Base-by-base conservation (phyloP, 805 yeast species). In the Kodamaea jinghongensis region DNA sequence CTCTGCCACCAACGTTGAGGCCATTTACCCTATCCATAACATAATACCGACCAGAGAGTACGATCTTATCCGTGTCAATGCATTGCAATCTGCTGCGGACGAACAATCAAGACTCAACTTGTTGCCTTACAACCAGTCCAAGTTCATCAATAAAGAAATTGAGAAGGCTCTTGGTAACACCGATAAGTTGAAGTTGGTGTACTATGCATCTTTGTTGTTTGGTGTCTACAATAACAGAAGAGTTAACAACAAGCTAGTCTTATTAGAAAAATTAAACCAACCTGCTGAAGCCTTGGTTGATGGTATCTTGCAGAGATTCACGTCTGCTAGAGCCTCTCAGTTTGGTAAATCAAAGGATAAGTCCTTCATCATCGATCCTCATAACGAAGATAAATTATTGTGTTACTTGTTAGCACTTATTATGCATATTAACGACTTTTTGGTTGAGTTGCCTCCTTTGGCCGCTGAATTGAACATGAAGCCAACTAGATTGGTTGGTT, bases 381-480 rank as follows among this genome's bases (percentile, higher is more conserved):
- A 78, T 52, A 78, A 79, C 55, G 96, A 88, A 61, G 96, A 88
- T 64, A 88, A 84, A 63, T 70, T 93, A 35, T 68, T 93, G 49
- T 85, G 96, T 62, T 83, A 79, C 63, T 69, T 89, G 34, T 67
- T 93, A 45, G 85, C 83, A 4, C 63, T 84, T 29, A 71, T 85
- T 28, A 67, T 93, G 56, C 91, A 83, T 59, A 71, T 90, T 41
- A 87, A 87, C 58, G 80, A 77, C 44, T 91, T 79, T 65, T 68
- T 75, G 47, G 78, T 87, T 13, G 93, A 86, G 51, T 64, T 89
- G 28, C 73, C 86, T 2, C 95, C 96, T 14, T 65, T 91, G 48
- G 91, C 96, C 2, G 79, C 82, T 47, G 97, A 90, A 59, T 69
- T 93, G 43, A 81, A 87, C 35, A 61, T 89, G 56, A 87, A 87